These are phyloP conservation scores for Termitomyces bulborhizus DNA, from an alignment of 768 basidiomycete genomes.

Conservation along the genomic window DNA sequence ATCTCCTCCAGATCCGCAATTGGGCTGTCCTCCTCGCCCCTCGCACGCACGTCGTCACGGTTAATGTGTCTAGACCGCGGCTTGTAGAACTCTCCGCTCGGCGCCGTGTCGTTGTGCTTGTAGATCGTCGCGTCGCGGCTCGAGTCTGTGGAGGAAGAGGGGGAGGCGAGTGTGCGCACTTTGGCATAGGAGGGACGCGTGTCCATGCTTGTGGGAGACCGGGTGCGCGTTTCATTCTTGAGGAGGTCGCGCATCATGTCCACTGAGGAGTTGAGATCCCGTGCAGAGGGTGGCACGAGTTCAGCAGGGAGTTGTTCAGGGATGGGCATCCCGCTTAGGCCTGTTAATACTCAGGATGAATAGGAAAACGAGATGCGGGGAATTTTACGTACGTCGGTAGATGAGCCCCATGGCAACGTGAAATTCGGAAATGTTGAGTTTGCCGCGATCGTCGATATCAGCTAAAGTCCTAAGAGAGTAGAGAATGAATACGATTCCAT, in stretches of 20 bases:
- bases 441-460: conserved; percentile 90
- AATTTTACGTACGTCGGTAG: conserved; percentile 71
- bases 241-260: conserved; percentile 85
- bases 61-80: conserved; percentile 81
- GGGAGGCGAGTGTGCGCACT: conserved; percentile 54
- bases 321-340: conserved; percentile 86
- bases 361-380: background rate
- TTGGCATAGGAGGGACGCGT: conserved; percentile 50
- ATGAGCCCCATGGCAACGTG: conserved; percentile 99
- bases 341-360: conserved; percentile 30
- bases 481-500: background rate
- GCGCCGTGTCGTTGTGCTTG: conserved; percentile 61
- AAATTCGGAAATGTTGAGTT: conserved; percentile 93
- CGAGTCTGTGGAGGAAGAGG: conserved; percentile 34
- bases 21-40: conserved; percentile 58
- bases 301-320: conserved; percentile 85
- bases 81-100: conserved; percentile 63
- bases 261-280: conserved; percentile 85
- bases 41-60: conserved; percentile 70
- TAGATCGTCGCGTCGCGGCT: conserved; percentile 88
- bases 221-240: conserved; percentile 76
- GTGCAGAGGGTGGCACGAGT: conserved; percentile 85
- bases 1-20: conserved; percentile 76
- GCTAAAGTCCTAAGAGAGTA: conserved; percentile 68
- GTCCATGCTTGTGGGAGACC: conserved; percentile 50